Percentiles rank a stretch among this genome's conserved stretches.
Conservation (phyloP, 768 basidiomycete species). For the Calocybe indica region DNA sequence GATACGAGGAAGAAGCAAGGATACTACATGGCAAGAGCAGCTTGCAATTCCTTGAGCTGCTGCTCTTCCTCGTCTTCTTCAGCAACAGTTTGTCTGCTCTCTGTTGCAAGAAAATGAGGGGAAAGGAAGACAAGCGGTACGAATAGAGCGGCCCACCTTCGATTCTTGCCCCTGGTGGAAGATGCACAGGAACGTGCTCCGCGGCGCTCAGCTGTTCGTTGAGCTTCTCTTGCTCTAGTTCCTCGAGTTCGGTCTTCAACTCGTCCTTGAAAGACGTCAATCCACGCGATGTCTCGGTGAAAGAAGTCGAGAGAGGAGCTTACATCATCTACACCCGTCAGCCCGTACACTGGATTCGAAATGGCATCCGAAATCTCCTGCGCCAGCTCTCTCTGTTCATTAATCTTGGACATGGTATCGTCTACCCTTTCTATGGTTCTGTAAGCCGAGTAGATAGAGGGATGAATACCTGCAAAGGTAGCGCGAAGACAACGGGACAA, state of each 20-base stretch:
- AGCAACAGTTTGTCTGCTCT: slow-evolving; percentile 32
- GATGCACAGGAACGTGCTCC: slow-evolving; percentile 84
- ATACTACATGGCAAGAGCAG: slow-evolving; percentile 72
- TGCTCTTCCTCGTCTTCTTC: slow-evolving; percentile 90
- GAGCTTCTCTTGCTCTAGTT: slow-evolving; percentile 84
- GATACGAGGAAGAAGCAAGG: slow-evolving; percentile 8
- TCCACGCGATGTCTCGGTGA: background rate
- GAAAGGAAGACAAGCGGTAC: background rate
- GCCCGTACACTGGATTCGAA: slow-evolving; percentile 58
- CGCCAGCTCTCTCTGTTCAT: slow-evolving; percentile 88
- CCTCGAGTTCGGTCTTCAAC: slow-evolving; percentile 73
- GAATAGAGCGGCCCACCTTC: slow-evolving; percentile 36
- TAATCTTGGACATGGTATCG: slow-evolving; percentile 77
- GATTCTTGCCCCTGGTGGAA: slow-evolving; percentile 58
- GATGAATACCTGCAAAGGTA: background rate
- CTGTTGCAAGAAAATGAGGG: slow-evolving; percentile 11
- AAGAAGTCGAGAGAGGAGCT: slow-evolving; percentile 16
- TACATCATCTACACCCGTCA: slow-evolving; percentile 69
- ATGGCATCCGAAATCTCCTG: slow-evolving; percentile 90
- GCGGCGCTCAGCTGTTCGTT: slow-evolving; percentile 81
- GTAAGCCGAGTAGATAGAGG: background rate
- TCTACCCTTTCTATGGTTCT: slow-evolving; percentile 90
- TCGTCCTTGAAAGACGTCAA: slow-evolving; percentile 50
- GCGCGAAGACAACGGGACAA: background rate
- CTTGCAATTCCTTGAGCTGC: slow-evolving; percentile 85